Evolutionary conservation across 176 grass and related monocot species (phyloP).

Genomic region (Pharus latifolius): DNA sequence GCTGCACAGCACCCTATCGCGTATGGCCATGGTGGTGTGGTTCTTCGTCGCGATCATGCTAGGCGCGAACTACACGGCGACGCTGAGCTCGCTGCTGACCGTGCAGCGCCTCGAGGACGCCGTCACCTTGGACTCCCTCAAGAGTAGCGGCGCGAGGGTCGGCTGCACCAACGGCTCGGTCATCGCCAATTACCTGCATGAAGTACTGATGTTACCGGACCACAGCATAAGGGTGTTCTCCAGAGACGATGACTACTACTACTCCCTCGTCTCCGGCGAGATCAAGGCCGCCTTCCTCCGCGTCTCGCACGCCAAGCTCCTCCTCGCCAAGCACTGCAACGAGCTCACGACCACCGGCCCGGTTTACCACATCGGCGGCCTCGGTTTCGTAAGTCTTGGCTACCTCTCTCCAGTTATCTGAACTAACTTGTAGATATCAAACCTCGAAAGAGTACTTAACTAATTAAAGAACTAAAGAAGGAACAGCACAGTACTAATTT

Average conservation of each 20-base stretch:
- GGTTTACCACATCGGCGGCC: not conserved
- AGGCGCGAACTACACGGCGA: not conserved
- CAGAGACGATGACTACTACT: not conserved
- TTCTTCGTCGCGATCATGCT: not conserved
- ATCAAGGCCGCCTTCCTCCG: conserved; percentile 2
- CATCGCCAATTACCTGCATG: not conserved
- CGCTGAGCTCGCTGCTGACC: not conserved
- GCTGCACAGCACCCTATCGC: not conserved
- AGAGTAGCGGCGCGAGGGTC: not conserved
- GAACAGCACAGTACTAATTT: too few relatives aligned
- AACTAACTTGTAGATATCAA: not conserved
- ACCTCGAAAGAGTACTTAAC: too few relatives aligned
- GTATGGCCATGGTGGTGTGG: not conserved
- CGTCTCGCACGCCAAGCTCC: not conserved
- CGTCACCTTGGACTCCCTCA: not conserved
- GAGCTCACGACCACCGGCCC: not conserved
- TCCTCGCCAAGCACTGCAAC: conserved; percentile 3
- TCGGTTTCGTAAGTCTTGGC: not conserved
- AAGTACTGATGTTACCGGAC: not conserved
- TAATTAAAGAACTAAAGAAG: too few relatives aligned
- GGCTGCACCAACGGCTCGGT: not conserved
- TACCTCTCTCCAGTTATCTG: not conserved
- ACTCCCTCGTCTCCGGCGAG: not conserved
- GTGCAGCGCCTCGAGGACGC: not conserved
- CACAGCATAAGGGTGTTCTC: not conserved